Evolutionary conservation across 208 protist species (phyloP), one percentile per base, ranked within the genome.

Genomic region (Leishmania gerbilli): DNA sequence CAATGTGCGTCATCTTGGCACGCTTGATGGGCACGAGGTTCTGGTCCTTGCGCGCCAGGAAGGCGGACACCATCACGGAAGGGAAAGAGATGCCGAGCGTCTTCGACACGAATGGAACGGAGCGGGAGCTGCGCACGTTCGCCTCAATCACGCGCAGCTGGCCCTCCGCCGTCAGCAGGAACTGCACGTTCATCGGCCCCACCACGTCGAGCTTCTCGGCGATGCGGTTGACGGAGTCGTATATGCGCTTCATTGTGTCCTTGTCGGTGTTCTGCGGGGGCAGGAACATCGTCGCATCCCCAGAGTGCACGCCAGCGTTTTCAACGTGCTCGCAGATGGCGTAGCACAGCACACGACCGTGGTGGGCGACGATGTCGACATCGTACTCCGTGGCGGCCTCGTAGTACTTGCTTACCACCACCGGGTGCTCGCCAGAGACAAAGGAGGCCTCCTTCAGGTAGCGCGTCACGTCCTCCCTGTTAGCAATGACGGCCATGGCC

Each of bases 131-230:
- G 77, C 99, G 95, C 80, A 99, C 89, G 90, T 99, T 99, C 75
- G 98, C 99, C 90, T 99, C 99, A 84, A 99, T 99, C 3, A 99
- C 94, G 75, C 92, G 95, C 75, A 98, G 87, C 84, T 99, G 92
- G 13, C 98, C 96, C 77, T 99, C 96, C 81, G 94, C 90, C 72
- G 99, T 99, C 45, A 98, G 94, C 62, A 99, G 93, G 87, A 99
- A 99, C 92, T 99, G 99, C 76, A 99, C 98, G 91, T 99, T 99
- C 96, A 99, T 99, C 55, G 99, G 99, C 55, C 99, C 99, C n/a
- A 94, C 90, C 31, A 92, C 77, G 60, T 99, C 93, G n/a, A 99
- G 98, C 79, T 93, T 86, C 82, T 94, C 89, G 53, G 98, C 97
- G 79, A 99, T 95, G 82, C 96, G 88, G 88, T 96, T 90, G 76